Percentiles rank a stretch among this genome's conserved stretches.
Conservation (phyloP, 441 rosid species). For the Sinapis alba region DNA sequence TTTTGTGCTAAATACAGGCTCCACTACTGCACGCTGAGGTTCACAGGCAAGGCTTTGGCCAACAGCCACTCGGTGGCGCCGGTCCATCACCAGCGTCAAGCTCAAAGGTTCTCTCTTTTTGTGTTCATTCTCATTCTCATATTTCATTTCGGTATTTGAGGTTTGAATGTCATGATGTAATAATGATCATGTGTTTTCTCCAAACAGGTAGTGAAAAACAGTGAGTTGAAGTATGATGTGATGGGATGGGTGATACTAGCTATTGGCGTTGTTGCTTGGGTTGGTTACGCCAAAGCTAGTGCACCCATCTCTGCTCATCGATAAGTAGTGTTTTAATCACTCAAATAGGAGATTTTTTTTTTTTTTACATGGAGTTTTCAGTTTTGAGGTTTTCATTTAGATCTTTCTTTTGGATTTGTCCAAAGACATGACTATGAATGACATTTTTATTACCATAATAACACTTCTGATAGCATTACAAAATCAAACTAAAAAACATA, state of each 20-base stretch:
- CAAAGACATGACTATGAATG: not conserved
- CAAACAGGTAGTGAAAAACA: slow-evolving; percentile 55
- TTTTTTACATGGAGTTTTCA: not conserved
- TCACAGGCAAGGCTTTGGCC: slow-evolving; percentile 54
- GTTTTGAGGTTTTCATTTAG: not conserved
- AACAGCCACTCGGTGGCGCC: slow-evolving; percentile 45
- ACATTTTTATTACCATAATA: not conserved
- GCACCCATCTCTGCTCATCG: slow-evolving; percentile 62
- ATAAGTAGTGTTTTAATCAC: not conserved
- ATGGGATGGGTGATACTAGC: slow-evolving; percentile 90
- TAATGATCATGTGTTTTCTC: not conserved
- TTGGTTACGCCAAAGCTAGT: slow-evolving; percentile 81
- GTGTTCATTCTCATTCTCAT: not conserved
- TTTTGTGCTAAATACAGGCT: slow-evolving; percentile 46
- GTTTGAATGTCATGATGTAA: not conserved
- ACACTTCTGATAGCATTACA: not conserved
- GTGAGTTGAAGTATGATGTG: slow-evolving; percentile 77
- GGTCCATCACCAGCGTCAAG: slow-evolving; percentile 64
- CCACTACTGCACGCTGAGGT: slow-evolving; percentile 70
- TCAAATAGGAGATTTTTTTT: slow-evolving; percentile 3
- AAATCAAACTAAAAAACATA: not conserved
- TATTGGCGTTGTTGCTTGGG: slow-evolving; percentile 82
- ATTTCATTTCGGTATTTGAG: not conserved
- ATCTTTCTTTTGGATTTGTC: not conserved
- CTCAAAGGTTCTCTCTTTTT: slow-evolving; percentile 49